Evolutionary conservation across 345 rosid species (phyloP), one percentile per base, ranked within the genome.

Genomic region (Citrus cavaleriei): DNA sequence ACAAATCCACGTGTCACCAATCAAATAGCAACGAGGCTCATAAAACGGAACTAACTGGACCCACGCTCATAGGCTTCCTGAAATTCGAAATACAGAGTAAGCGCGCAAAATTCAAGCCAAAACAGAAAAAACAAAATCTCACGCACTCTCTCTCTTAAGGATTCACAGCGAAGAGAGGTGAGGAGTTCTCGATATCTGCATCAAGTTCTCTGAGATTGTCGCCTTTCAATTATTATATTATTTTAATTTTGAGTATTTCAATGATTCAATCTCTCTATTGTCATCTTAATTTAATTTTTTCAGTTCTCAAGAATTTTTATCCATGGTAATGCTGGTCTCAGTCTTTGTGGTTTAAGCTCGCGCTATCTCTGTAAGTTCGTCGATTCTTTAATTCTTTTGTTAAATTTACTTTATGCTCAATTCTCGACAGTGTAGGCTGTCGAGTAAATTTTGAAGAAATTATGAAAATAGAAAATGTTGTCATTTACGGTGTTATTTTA

Each of bases 71-170:
- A 74, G 72, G 77, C 82, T 60, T 54, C 68, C 68, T 62, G 40
- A 77, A 83, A 66, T 83, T 86, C 82, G 82, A 86, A 89, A 90
- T 77, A 32, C 21, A 55, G 34, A 25, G 54, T 61, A 80, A 82
- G 92, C 93, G 93, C 93, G 88, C 51, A 90, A 89, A 88, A 85
- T 80, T 84, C 55, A 90, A 85, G 82, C 75, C 58, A 59, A 64
- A 59, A 70, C n/a, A 5, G 42, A 19, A 62, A 62, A 62, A 27
- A 21, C 34, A 30, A 14, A n/a, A 21, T 22, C 12, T 40, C 19
- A 46, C 78, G 37, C 79, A 54, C 57, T 69, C 74, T 32, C 63
- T 28, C 59, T 25, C n/a, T 63, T 21, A 25, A 55, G 49, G 49
- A 3, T 13, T 46, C 51, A 68, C 67, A 9, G 71, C 4, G 2